Evolutionary conservation across 306 rosid genomes (phyloP), one percentile per base, ranked within the genome.

Genomic region (Geum urbanum): DNA sequence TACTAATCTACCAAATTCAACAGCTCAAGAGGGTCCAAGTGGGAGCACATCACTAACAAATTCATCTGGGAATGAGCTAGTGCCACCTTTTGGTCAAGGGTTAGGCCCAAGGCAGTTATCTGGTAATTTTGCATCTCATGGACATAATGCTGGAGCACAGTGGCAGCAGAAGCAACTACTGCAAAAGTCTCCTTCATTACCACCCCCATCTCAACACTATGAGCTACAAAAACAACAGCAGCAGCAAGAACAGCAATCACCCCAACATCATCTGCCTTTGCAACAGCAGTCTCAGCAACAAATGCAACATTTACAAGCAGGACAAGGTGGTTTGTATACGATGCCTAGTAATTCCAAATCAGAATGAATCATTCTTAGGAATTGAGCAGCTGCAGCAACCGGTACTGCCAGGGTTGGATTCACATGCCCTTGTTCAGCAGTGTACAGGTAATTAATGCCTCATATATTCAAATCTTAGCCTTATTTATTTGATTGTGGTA

Each of bases 381-480:
- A 67, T 82, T 64, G 75, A 84, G 96, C 86, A 78, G 86, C 81
- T 59, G 71, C 48, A 82, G 71, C 79, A 60, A 78, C 76, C 10
- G 55, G 83, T 79, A 88, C 79, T 80, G 55, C 81, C 83, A 58
- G 72, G 68, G 59, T 81, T 84, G 83, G 79, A 69, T 75, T 79
- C 19, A 67, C 81, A 84, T 84, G 87, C 92, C 85, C 92, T 78
- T 86, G 81, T 72, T 71, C 84, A 83, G 87, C 88, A 76, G 76
- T 86, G 97, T 89, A 91, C 96, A 94, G 99, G 99, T 94, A 88
- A 58, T 75, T 80, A 43, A 58, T 19, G 18, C 15, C 69, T 14
- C 19, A 9, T 50, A 47, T 20, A 27, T 61, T 11, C 67, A 70
- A 27, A 13, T 39, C 43, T 60, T 58, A 27, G 44, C 18, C 62